Evolutionary conservation across 2,329 filamentous ascomycete genomes (phyloP).

Genomic region (Sporothrix pseudoabietina): DNA sequence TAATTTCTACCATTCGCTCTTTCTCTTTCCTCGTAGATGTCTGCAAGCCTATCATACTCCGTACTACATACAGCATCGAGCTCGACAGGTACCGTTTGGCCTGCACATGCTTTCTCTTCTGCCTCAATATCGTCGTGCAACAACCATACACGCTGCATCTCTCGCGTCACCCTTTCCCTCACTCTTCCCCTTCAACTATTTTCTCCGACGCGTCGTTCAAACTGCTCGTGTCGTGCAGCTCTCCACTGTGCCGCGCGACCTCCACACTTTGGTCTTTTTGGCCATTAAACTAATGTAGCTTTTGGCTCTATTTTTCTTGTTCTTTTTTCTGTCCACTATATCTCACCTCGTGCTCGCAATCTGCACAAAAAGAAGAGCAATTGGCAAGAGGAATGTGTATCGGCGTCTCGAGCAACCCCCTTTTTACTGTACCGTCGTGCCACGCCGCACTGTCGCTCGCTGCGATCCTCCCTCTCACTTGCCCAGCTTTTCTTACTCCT

Average conservation of each 20-base stretch:
- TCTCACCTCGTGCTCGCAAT: background rate
- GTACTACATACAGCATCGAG: background rate
- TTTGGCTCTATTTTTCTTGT: background rate
- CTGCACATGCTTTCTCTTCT: conserved; percentile 5
- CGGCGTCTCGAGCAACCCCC: conserved; percentile 11
- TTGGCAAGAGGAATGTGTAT: conserved; percentile 9
- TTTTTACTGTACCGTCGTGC: background rate
- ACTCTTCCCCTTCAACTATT: background rate
- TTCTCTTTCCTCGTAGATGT: background rate
- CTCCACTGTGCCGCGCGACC: background rate
- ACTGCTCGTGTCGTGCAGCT: conserved; percentile 2
- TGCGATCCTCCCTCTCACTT: background rate
- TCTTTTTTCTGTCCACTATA: background rate
- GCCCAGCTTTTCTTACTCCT: background rate
- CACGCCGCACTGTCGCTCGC: background rate
- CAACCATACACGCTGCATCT: background rate
- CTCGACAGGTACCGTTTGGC: background rate
- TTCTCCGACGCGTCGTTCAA: background rate
- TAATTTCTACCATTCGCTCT: background rate
- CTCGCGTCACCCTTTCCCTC: background rate
- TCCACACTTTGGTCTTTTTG: background rate
- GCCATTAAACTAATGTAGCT: background rate
- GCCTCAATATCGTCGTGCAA: background rate
- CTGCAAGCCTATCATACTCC: background rate
- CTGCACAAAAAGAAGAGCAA: background rate